Percentiles rank a stretch among this genome's conserved stretches.
These are phyloP conservation scores for Pythium oligandrum DNA, from an alignment of 352 stramenopile genomes.

Conservation along the genomic window DNA sequence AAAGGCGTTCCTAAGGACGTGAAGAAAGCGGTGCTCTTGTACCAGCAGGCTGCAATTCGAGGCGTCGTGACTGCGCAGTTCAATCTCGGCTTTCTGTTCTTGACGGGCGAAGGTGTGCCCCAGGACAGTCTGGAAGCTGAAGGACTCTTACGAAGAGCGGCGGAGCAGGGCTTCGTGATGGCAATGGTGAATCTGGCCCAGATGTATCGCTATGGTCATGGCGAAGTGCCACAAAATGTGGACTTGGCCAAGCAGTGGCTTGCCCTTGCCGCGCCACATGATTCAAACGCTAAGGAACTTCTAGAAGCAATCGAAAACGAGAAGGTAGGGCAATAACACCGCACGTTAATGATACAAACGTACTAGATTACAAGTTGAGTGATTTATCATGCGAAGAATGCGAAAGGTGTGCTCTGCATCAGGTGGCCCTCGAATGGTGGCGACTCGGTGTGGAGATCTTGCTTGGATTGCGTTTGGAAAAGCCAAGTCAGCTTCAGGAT, in stretches of 20 bases:
- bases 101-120: slow-evolving; percentile 58
- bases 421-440: slow-evolving; percentile 9
- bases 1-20: slow-evolving; percentile 48
- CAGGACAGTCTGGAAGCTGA: slow-evolving; percentile 61
- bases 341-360: background rate
- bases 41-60: slow-evolving; percentile 57
- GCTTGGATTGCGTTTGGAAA: slow-evolving; percentile 22
- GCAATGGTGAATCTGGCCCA: slow-evolving; percentile 86
- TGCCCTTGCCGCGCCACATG: slow-evolving; percentile 62
- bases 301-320: slow-evolving; percentile 28
- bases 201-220: slow-evolving; percentile 76
- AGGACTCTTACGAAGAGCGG: slow-evolving; percentile 63
- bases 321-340: background rate
- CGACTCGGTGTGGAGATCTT: slow-evolving; percentile 9
- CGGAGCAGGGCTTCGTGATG: slow-evolving; percentile 80
- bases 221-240: slow-evolving; percentile 55
- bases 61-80: slow-evolving; percentile 67
- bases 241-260: slow-evolving; percentile 71
- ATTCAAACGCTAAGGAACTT: slow-evolving; percentile 75
- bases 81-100: slow-evolving; percentile 71
- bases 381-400: slow-evolving; percentile 16
- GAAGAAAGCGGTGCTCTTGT: slow-evolving; percentile 51
- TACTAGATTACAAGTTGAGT: too few relatives aligned
- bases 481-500: slow-evolving; percentile 54
- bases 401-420: slow-evolving; percentile 16